Evolutionary conservation across 192 early-diverging fungal genomes (phyloP), one percentile per base, ranked within the genome.

Genomic region (Thamnidium elegans): DNA sequence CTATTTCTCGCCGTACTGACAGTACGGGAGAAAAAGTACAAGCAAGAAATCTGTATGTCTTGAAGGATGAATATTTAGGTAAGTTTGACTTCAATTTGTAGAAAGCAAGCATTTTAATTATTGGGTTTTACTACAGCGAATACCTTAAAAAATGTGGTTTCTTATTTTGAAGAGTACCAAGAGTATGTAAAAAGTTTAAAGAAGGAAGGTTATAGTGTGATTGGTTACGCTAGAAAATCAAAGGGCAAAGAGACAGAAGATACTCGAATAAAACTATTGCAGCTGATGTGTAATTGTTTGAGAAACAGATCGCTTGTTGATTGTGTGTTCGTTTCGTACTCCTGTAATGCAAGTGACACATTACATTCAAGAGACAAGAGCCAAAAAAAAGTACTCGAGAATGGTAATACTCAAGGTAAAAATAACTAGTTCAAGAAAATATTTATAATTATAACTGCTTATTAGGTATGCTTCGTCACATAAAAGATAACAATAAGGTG

Each of bases 331-430:
- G 55, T 55, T 21, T 66, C 53, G 8, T 56, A 26, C 36, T 44
- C 42, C 8, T 32, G 65, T 42, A 54, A 66, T 45, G 50, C 55
- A 58, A 44, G 50, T 44, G 44, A 53, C 44, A 7, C 46, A 31
- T 46, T 52, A 43, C 26, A 39, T 48, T 52, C 32, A 43, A 47
- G 55, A 52, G 52, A 58, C 47, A 58, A 56, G 13, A 21, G 31
- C 26, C 36, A 66, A 46, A 15, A 44, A 54, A 66, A 30, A 56
- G 36, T 43, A 42, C 31, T 46, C 36, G 65, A 66, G 43, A 54
- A 56, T 62, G 60, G 60, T 46, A 50, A 62, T 50, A 62, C 47
- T 36, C 60, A 32, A 62, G 60, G 60, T 62, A 62, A n/a, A n/a
- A n/a, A n/a, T n/a, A n/a, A n/a, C n/a, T n/a, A n/a, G n/a, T n/a